Percentiles rank a stretch among this genome's conserved stretches.
Conservation (phyloP, 2,329 filamentous ascomycete genomes). For the Xylaria sp. region DNA sequence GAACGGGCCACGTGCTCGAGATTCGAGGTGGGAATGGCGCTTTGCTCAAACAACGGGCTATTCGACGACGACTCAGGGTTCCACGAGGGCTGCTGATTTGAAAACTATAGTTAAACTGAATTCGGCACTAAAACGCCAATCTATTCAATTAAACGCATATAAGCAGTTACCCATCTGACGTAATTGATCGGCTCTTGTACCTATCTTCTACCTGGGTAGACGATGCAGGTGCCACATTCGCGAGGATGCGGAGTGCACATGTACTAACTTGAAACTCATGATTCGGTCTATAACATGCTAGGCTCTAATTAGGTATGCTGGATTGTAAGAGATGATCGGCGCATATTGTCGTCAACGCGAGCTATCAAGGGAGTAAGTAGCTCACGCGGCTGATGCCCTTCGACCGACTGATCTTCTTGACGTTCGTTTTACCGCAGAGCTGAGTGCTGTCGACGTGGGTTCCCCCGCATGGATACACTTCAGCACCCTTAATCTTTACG, state of each 20-base stretch:
- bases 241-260: constrained; percentile 7
- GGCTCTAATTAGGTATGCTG: constrained; percentile 6
- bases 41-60: constrained; percentile 16
- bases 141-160: background rate
- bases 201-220: background rate
- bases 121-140: constrained; percentile 17
- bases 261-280: constrained; percentile 11
- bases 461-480: constrained; percentile 79
- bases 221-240: constrained; percentile 10
- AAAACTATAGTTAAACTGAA: background rate
- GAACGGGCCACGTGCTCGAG: constrained; percentile 41
- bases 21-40: constrained; percentile 42
- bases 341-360: background rate
- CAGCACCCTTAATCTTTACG: constrained; percentile 74
- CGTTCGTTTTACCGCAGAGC: constrained; percentile 68
- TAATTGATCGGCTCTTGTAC: constrained; percentile 11
- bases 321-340: background rate
- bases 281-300: constrained; percentile 19
- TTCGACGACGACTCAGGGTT: constrained; percentile 18
- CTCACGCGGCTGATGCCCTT: constrained; percentile 73
- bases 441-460: constrained; percentile 75
- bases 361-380: constrained; percentile 50
- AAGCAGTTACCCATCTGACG: constrained; percentile 1
- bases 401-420: constrained; percentile 73
- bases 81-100: constrained; percentile 21